Evolutionary conservation across 345 rosid genomes (phyloP).

Genomic region (Acer campestre): DNA sequence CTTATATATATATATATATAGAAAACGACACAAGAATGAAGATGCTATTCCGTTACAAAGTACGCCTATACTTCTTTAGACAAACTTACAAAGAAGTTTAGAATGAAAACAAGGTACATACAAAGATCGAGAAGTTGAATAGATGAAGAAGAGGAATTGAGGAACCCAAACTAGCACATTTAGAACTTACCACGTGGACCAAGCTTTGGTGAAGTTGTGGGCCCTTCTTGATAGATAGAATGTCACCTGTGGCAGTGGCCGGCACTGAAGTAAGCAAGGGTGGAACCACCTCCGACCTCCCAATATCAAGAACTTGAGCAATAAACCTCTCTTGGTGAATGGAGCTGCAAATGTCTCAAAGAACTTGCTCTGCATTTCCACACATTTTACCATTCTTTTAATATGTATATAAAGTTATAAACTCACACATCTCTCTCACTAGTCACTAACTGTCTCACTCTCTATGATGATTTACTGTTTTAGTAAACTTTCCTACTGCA

Average conservation of each 20-base stretch:
- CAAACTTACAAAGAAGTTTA: conserved; percentile 21
- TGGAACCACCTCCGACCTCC: conserved; percentile 93
- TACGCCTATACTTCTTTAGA: neutral
- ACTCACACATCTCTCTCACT: too few relatives aligned
- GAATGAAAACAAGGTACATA: conserved; percentile 30
- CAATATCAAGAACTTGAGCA: conserved; percentile 88
- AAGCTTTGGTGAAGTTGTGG: conserved; percentile 88
- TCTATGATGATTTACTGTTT: too few relatives aligned
- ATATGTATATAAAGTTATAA: too few relatives aligned
- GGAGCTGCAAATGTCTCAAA: conserved; percentile 92
- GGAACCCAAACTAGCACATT: conserved; percentile 17
- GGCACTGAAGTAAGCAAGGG: conserved; percentile 69
- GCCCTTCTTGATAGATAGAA: conserved; percentile 89
- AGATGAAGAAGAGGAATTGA: neutral
- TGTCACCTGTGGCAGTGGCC: conserved; percentile 65
- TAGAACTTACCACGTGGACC: conserved; percentile 94
- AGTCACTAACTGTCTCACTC: too few relatives aligned
- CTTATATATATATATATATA: too few relatives aligned
- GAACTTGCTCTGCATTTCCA: conserved; percentile 86
- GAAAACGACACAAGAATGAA: too few relatives aligned
- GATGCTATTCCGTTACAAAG: too few relatives aligned
- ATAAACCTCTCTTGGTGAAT: conserved; percentile 89
- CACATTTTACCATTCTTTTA: neutral
- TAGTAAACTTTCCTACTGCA: too few relatives aligned
- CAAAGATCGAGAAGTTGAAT: conserved; percentile 15